Evolutionary conservation across 2,329 filamentous ascomycete species (phyloP).

Genomic region (Aulographum hederae): DNA sequence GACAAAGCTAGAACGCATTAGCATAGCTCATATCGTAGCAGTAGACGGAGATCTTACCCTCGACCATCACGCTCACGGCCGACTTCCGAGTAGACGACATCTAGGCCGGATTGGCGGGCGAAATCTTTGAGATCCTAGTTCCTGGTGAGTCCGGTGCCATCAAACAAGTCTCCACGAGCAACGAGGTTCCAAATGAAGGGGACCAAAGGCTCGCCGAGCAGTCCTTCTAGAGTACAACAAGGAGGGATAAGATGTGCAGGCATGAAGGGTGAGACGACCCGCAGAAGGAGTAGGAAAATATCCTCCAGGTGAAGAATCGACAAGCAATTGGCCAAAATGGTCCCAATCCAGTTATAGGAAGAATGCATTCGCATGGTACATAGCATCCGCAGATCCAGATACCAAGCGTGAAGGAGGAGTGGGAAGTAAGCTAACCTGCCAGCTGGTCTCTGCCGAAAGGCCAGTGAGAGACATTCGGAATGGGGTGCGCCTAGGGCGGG

Average conservation of each 20-base stretch:
- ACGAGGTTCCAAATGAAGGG: not conserved
- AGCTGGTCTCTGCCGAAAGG: constrained; percentile 96
- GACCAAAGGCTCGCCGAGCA: not conserved
- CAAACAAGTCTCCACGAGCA: not conserved
- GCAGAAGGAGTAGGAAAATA: no score
- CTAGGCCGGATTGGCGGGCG: constrained; percentile 85
- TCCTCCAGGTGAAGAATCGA: no score
- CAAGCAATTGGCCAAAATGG: no score
- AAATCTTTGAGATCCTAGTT: constrained; percentile 98
- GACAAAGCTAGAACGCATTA: constrained; percentile 73
- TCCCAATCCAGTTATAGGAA: no score
- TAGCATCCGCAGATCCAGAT: no score
- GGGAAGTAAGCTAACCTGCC: constrained; percentile 84
- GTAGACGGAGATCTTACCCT: constrained; percentile 45
- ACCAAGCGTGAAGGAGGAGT: constrained; percentile 28
- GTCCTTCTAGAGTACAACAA: no score
- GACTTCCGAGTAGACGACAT: constrained; percentile 96
- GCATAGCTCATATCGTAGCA: constrained; percentile 6
- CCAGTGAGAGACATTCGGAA: constrained; percentile 96
- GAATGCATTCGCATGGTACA: no score
- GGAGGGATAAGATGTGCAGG: no score
- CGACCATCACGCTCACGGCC: constrained; percentile 79
- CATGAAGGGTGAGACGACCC: no score
- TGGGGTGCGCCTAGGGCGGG: constrained; percentile 80
- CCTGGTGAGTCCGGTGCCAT: constrained; percentile 53